These are phyloP conservation scores for Gossypium raimondii DNA, from an alignment of 345 rosid species.

Conservation along the genomic window DNA sequence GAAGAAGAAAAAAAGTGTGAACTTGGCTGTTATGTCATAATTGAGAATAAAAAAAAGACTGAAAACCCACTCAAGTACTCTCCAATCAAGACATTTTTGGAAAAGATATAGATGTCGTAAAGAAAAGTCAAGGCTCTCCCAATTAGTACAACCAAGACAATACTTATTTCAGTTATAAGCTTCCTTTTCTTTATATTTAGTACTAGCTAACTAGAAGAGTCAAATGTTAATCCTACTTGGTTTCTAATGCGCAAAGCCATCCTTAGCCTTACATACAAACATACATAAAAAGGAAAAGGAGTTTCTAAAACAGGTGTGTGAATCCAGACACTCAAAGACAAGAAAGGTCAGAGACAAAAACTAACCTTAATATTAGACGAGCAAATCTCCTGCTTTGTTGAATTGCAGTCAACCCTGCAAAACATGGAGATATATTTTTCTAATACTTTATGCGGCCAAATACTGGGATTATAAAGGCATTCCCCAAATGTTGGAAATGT, in stretches of 20 bases:
- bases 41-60: neutral
- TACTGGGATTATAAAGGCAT: neutral
- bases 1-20: neutral
- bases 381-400: slow-evolving; percentile 26
- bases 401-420: slow-evolving; percentile 37
- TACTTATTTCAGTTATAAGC: neutral
- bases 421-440: neutral
- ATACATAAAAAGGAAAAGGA: neutral
- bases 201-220: neutral
- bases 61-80: neutral
- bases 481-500: neutral
- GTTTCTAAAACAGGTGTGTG: neutral
- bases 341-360: slow-evolving; percentile 5
- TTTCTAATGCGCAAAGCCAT: neutral
- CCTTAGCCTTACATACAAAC: neutral
- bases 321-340: neutral
- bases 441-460: neutral
- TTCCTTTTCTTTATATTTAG: neutral
- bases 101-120: neutral
- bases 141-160: neutral
- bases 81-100: neutral
- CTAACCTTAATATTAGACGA: slow-evolving; percentile 39
- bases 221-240: neutral
- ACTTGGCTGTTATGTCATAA: neutral
- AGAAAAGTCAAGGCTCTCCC: neutral